These are phyloP conservation scores for Oenanthe sinensis DNA, from an alignment of 129 eudicot genomes.

Conservation along the genomic window DNA sequence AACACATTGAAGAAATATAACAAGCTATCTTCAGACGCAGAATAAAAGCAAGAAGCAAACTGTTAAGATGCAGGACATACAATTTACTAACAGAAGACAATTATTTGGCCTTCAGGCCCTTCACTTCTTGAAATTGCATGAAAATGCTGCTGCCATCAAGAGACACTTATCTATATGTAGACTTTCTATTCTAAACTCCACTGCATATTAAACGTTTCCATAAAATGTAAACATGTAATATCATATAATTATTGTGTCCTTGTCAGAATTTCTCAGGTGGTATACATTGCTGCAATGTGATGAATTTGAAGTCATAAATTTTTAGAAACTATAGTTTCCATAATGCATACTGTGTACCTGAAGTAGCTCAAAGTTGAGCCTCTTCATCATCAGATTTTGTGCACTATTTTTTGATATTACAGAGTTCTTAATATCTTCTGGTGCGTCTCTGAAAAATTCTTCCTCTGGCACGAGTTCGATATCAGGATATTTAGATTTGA, in stretches of 20 bases:
- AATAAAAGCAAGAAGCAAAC: neutral
- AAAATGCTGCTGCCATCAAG: neutral
- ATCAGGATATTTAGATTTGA: conserved; percentile 88
- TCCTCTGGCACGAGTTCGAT: conserved; percentile 90
- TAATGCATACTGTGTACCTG: conserved; percentile 48
- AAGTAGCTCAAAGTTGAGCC: conserved; percentile 86
- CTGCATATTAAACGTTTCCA: neutral
- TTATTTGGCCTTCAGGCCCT: neutral
- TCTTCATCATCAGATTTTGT: conserved; percentile 81
- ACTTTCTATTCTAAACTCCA: neutral
- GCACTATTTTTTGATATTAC: conserved; percentile 52
- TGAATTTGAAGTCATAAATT: neutral
- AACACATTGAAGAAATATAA: neutral
- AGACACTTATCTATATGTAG: too few species aligned
- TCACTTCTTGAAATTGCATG: neutral
- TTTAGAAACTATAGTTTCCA: neutral
- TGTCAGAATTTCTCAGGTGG: neutral
- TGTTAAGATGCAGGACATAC: neutral
- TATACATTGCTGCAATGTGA: neutral
- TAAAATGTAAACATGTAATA: neutral
- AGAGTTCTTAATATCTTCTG: conserved; percentile 62
- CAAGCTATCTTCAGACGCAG: neutral
- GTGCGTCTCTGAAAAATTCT: conserved; percentile 75
- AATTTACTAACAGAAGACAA: neutral
- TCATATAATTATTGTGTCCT: neutral